Evolutionary conservation across 1,284 basidiomycete species (phyloP), one percentile per base, ranked within the genome.

Genomic region (Naganishia sp.): DNA sequence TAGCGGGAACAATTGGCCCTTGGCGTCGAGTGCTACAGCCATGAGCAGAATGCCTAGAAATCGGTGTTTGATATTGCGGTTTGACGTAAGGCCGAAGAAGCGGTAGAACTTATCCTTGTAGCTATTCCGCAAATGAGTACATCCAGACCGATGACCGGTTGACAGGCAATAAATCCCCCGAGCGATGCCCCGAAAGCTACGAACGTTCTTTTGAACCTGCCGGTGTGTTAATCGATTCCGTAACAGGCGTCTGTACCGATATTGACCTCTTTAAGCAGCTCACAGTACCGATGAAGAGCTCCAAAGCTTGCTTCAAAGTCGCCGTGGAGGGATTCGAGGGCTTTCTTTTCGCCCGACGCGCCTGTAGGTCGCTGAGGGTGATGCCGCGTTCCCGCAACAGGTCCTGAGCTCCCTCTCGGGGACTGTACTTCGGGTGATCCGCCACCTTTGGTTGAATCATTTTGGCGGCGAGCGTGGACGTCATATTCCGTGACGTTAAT

Each of bases 401-500:
- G n/a, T 47, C 46, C 21, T 47, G 46, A 2, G n/a, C n/a, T 10
- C 4, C 46, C 46, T 21, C 46, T 23, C 23, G n/a, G 18, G 46
- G 46, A 11, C 21, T 47, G 13, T 47, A 47, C 9, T 23, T 47
- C n/a, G 46, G 17, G 23, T 47, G 46, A 47, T 47, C 46, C n/a
- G 46, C 46, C n/a, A 47, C 46, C n/a, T 47, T 47, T n/a, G 46
- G 46, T 23, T 47, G 18, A 21, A 47, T 47, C 46, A 47, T 47
- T 21, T 47, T 47, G n/a, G 46, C 46, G n/a, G 46, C 46, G 23
- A 47, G 46, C 9, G 46, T 47, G 13, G 46, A 47, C n/a, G 46
- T 47, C 46, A 47, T 47, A n/a, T 47, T 47, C 23, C 46, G 46
- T n/a, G 46, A 47, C n/a, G 46, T 47, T 21, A 47, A 47, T 21